Evolutionary conservation across 116 monocot species (phyloP), one percentile per base, ranked within the genome.

Genomic region (Papilionanthe hybrid): DNA sequence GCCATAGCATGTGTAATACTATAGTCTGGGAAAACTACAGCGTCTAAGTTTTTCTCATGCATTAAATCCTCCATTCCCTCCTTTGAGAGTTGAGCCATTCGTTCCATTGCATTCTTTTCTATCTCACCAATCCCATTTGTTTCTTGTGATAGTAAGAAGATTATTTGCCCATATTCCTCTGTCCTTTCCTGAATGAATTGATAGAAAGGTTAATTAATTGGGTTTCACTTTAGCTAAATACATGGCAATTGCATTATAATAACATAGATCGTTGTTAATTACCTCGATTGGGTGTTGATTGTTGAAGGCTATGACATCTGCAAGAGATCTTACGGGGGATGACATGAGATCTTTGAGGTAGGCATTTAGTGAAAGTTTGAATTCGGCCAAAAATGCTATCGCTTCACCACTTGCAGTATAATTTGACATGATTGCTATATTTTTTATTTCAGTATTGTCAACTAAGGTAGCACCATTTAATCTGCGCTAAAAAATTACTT

Each of bases 261-360:
- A 80, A 3, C 15, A 15, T 53, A 2, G 15, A 2, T 4, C 15
- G 3, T 0, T 53, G 13, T 53, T 3, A 8, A 6, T 45, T 45
- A 45, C 45, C 45, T 45, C 45, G 7, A 45, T 45, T 5, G 45
- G 5, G 9, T 45, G 45, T 0, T 45, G 3, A 5, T 45, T 45
- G 5, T 45, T 45, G 5, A 91, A 93, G 65, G 49, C 83, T 47
- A 93, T 93, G 15, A 91, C 55, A 63, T 93, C 91, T 13, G 78
- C 81, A 5, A 93, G 85, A 75, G 91, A 85, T 19, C 85, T 75
- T 19, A 93, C 89, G 0, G 91, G 86, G 1, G 93, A 91, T 42
- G 17, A n/a, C 7, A 73, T 20, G 13, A 93, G 37, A 11, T 87
- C 79, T 19, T 82, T 53, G 44, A 93, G 71, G 81, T 93, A 93